Evolutionary conservation across 768 basidiomycete species (phyloP), one percentile per base, ranked within the genome.

Genomic region (Sporobolomyces phaffii): DNA sequence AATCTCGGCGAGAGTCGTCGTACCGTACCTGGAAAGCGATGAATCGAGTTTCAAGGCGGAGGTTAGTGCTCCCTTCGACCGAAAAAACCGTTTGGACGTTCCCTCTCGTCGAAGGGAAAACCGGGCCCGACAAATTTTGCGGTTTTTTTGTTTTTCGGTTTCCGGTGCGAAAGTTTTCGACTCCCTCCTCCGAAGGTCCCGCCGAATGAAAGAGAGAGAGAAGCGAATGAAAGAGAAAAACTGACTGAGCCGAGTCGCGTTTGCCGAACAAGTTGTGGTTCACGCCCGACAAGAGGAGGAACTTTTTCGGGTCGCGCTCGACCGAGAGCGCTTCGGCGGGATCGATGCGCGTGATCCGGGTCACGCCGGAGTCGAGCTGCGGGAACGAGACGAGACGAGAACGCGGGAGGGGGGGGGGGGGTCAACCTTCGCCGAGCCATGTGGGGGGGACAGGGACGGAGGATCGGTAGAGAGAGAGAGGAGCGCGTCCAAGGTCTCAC

Each of bases 231-330:
- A n/a, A n/a, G 20, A 29, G 33, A 34, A 29, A 20, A 14, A 8
- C 57, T 29, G 22, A 70, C 70, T 61, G 52, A 36, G 62, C 65
- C 0, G 73, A 66, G 24, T 72, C 73, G 11, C 73, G 65, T 43
- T 62, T 61, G 34, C 71, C 73, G 22, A 74, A 72, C 17, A 74
- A 57, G 47, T 70, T 69, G 65, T 74, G 73, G 66, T 74, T 74
- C 10, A 68, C 68, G 2, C 73, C 73, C 0, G 56, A 60, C 20
- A 74, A 53, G 4, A 74, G 52, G 28, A 74, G 64, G 68, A 70
- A 74, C 43, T 62, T 72, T 29, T 72, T 72, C 10, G 68, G 41
- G 50, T 70, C 68, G 20, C 63, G 38, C 20, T 40, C n/a, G 41
- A 44, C 29, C 1, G 49, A 26, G 24, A 53, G 26, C 38, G 47